A percentile compares a stretch with the other conserved stretches of the same genome.
Conservation (phyloP, 805 yeast species). For the Candida chauliodis region DNA sequence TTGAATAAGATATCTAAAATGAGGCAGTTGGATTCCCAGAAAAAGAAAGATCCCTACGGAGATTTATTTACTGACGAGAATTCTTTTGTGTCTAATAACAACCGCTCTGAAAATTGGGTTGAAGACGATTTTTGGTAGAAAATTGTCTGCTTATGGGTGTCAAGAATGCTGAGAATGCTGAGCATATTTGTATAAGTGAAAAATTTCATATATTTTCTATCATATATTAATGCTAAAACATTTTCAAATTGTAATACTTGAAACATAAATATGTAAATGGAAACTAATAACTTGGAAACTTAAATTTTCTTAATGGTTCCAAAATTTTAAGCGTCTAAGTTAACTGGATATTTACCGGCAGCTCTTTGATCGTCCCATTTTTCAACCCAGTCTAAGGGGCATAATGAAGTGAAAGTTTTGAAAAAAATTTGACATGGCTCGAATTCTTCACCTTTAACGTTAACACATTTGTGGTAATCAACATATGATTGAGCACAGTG, state of each 20-base stretch:
- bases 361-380: conserved; percentile 87
- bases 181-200: too few species aligned
- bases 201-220: neutral
- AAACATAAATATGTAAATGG: too few species aligned
- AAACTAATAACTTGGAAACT: too few species aligned
- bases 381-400: conserved; percentile 82
- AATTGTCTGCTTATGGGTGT: too few species aligned
- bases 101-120: conserved; percentile 32
- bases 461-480: conserved; percentile 96
- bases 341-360: conserved; percentile 45
- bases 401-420: conserved; percentile 82
- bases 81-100: conserved; percentile 27
- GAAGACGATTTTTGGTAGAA: conserved; percentile 36
- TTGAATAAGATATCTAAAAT: conserved; percentile 32
- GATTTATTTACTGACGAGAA: conserved; percentile 34
- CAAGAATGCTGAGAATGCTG: too few species aligned
- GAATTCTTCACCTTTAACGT: conserved; percentile 96
- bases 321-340: conserved; percentile 23
- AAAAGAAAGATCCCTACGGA: conserved; percentile 28
- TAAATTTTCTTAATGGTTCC: too few species aligned
- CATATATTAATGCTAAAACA: neutral
- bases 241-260: neutral
- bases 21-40: conserved; percentile 37
- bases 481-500: conserved; percentile 98
- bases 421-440: conserved; percentile 96